Evolutionary conservation across 208 protist genomes (phyloP).

Genomic region (Naegleria gruberi): DNA sequence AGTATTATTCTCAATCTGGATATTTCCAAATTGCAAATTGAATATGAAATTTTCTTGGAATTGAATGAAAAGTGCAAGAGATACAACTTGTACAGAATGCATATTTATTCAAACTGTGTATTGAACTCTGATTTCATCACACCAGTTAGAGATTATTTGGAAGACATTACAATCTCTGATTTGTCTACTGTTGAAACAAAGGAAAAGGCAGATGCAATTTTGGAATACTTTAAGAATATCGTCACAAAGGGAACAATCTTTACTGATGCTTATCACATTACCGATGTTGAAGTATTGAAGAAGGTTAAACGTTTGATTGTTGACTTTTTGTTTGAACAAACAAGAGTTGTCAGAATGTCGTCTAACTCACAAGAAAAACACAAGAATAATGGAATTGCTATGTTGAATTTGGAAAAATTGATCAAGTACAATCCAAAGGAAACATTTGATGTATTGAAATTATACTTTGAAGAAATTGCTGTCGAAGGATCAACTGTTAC

Average conservation of each 20-base stretch:
- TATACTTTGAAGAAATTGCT: not conserved
- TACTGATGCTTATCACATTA: not conserved
- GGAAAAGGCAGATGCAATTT: not conserved
- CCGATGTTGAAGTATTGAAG: not conserved
- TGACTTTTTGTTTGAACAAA: slow-evolving; percentile 1
- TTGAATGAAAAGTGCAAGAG: not conserved
- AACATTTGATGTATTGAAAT: not conserved
- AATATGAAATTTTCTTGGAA: not conserved
- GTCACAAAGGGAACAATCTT: not conserved
- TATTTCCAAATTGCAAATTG: not conserved
- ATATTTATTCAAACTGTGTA: not conserved
- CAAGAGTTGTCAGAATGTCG: not conserved
- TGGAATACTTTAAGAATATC: not conserved
- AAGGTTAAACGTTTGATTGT: not conserved
- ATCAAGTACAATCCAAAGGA: not conserved
- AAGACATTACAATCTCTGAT: not conserved
- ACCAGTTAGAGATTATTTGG: not conserved
- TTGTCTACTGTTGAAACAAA: not conserved
- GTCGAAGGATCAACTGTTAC: not conserved
- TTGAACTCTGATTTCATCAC: not conserved
- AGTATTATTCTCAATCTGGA: not conserved
- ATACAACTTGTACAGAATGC: not conserved
- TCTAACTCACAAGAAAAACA: not conserved
- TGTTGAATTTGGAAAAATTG: not conserved
- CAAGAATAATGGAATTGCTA: not conserved